These are phyloP conservation scores for Prunus armeniaca DNA, from an alignment of 306 rosid genomes.

Conservation along the genomic window DNA sequence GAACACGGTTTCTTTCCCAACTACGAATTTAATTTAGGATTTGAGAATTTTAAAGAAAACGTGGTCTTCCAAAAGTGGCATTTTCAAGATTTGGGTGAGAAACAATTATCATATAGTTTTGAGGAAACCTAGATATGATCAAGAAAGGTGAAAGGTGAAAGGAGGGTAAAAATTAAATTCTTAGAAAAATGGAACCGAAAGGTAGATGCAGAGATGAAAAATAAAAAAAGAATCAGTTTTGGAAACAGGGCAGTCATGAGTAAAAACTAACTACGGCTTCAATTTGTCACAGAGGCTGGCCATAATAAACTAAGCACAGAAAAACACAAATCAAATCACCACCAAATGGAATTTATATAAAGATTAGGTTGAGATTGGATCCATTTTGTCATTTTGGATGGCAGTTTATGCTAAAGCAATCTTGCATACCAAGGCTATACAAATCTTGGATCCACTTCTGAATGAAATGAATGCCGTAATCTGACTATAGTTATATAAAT, in stretches of 20 bases:
- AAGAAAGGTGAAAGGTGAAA: neutral
- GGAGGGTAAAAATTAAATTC: neutral
- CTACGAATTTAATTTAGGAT: conserved; percentile 10
- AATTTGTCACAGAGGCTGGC: conserved; percentile 7
- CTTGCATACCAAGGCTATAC: neutral
- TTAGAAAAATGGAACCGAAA: conserved; percentile 14
- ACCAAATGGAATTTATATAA: neutral
- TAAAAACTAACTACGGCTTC: conserved; percentile 24
- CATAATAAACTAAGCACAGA: conserved; percentile 25
- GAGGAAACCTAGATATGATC: conserved; percentile 10
- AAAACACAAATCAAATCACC: conserved; percentile 6
- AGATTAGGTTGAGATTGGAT: neutral
- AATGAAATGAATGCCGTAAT: no score
- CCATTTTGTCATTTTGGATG: conserved; percentile 14
- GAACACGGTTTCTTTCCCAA: conserved; percentile 22
- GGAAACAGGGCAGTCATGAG: conserved; percentile 7
- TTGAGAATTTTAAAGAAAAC: conserved; percentile 5
- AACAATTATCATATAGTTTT: neutral
- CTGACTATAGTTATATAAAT: no score
- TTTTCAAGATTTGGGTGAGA: conserved; percentile 36
- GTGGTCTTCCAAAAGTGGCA: conserved; percentile 42
- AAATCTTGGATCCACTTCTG: neutral
- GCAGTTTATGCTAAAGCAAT: neutral
- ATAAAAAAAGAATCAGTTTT: conserved; percentile 10
- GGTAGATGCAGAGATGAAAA: conserved; percentile 2